Evolutionary conservation across 345 rosid genomes (phyloP), one percentile per base, ranked within the genome.

Genomic region (Pugionium cornutum): DNA sequence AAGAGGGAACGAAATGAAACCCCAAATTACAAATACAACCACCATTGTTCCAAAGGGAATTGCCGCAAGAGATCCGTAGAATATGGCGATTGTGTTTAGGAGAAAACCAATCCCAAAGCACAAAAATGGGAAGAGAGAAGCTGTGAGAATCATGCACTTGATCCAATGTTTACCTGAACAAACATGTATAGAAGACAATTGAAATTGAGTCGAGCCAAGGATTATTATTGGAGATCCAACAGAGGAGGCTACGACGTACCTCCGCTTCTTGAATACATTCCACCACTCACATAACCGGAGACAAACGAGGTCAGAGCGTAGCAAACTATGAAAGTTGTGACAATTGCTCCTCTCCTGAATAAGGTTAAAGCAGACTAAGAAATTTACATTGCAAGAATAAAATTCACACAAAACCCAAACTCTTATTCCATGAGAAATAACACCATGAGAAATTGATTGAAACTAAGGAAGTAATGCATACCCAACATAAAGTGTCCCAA

Each of bases 41-140:
- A 89, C 92, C 84, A 92, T 92, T 34, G 98, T 89, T 67, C 96
- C 95, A 72, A 92, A 92, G 35, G 98, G 98, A 76, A 92, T 92
- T 45, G 98, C 98, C 2, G 98, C 98, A 34, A 92, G 79, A 52
- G 98, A 92, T 62, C 98, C 98, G 25, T 92, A 89, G 66, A 89
- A 89, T 67, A 92, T 92, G 42, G 96, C 96, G 41, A 89, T 61
- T 42, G 98, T 89, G 75, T 89, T 92, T 82, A 92, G 81, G 70
- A 84, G 65, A 52, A 89, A 89, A 59, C 98, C 98, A 63, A 92
- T 87, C 63, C 95, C 95, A 32, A 92, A 92, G 81, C 95, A 87
- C 96, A 92, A 55, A 69, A 89, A 92, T 70, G 98, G 96, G 75
- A 92, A 92, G 30, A 92, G 82, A 66, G 95, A 89, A n/a, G 96